Percentiles rank a stretch among this genome's conserved stretches.
Evolutionary conservation across 768 basidiomycete species (phyloP).

Genomic region (Tylopilus sp.): DNA sequence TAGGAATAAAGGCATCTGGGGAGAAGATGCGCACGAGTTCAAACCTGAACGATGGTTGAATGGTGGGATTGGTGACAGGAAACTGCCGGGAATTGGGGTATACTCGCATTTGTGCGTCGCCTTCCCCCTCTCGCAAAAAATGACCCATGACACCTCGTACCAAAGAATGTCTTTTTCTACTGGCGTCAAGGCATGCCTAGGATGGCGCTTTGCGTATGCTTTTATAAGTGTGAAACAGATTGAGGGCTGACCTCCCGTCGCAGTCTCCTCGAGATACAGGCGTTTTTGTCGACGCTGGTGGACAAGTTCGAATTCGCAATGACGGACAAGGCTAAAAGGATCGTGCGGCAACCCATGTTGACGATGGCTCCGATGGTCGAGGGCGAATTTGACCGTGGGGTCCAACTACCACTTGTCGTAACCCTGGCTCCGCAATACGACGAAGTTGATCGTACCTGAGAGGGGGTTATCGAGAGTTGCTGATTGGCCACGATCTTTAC

Average conservation of each 20-base stretch:
- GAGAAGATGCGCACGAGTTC: conserved; percentile 24
- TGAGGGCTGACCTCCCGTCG: background rate
- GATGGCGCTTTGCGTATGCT: conserved; percentile 30
- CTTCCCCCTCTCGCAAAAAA: background rate
- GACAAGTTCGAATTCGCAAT: conserved; percentile 48
- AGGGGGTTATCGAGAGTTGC: too few relatives aligned
- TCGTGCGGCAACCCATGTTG: conserved; percentile 24
- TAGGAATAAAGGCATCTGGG: conserved; percentile 23
- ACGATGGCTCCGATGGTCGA: conserved; percentile 35
- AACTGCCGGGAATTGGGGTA: conserved; percentile 11
- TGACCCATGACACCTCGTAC: background rate
- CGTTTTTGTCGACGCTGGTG: conserved; percentile 52
- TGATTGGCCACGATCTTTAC: too few relatives aligned
- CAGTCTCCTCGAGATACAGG: conserved; percentile 49
- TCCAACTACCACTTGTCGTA: conserved; percentile 27
- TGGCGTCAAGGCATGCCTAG: conserved; percentile 19
- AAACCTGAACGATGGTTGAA: conserved; percentile 13
- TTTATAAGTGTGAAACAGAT: background rate
- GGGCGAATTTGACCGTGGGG: conserved; percentile 28
- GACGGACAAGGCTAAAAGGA: conserved; percentile 22
- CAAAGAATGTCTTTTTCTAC: conserved; percentile 17
- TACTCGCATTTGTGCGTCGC: conserved; percentile 11
- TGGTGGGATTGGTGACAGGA: background rate
- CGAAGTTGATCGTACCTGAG: background rate
- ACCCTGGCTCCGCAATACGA: conserved; percentile 8